Percentiles rank a stretch among this genome's conserved stretches.
Evolutionary conservation across 2,329 filamentous ascomycete genomes (phyloP).

Genomic region (Bipolaris sorokiniana): DNA sequence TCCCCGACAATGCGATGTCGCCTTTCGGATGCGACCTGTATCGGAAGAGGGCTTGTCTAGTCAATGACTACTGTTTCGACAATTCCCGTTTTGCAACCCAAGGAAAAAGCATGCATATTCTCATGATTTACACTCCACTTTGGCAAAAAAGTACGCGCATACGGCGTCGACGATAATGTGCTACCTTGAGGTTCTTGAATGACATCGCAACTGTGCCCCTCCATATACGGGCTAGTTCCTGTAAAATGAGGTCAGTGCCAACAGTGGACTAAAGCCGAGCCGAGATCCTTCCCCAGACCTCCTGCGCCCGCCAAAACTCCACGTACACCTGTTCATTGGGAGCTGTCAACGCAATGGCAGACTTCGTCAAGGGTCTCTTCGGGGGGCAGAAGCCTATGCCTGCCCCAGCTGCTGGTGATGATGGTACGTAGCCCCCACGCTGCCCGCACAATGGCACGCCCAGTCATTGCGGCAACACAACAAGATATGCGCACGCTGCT

Average conservation of each 20-base stretch:
- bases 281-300: constrained; percentile 26
- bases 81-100: not conserved
- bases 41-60: not conserved
- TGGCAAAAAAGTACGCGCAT: not conserved
- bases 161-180: not conserved
- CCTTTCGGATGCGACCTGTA: not conserved
- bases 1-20: not conserved
- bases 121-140: too few relatives aligned
- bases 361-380: constrained; percentile 70
- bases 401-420: constrained; percentile 62
- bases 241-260: constrained; percentile 39
- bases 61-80: not conserved
- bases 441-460: constrained; percentile 18
- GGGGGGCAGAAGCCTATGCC: constrained; percentile 69
- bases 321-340: constrained; percentile 30
- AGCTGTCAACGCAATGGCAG: constrained; percentile 50
- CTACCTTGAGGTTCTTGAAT: constrained; percentile 1
- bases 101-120: not conserved
- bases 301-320: constrained; percentile 27
- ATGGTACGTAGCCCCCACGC: constrained; percentile 60
- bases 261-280: constrained; percentile 18
- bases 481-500: constrained; percentile 1
- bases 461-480: constrained; percentile 5
- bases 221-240: constrained; percentile 36
- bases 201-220: constrained; percentile 20